These are phyloP conservation scores for Fusarium pilosicola DNA, from an alignment of 2,329 filamentous ascomycete genomes.

Conservation along the genomic window DNA sequence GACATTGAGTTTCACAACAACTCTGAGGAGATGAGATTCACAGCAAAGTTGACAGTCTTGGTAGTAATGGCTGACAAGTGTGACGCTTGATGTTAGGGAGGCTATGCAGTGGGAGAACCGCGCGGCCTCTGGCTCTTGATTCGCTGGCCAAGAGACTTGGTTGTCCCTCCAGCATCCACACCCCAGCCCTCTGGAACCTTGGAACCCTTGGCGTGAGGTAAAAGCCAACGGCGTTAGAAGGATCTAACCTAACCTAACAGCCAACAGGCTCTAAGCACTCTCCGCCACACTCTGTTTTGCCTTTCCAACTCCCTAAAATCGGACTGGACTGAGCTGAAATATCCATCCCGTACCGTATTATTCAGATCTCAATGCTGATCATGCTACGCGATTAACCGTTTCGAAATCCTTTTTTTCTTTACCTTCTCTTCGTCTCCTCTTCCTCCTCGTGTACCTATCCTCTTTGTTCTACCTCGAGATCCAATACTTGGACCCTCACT, in stretches of 20 bases:
- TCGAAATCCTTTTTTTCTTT: neutral
- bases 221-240: conserved; percentile 1
- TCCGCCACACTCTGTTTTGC: conserved; percentile 35
- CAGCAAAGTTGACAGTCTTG: neutral
- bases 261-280: neutral
- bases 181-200: conserved; percentile 16
- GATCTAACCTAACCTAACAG: neutral
- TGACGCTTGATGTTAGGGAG: conserved; percentile 11
- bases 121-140: conserved; percentile 28
- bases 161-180: conserved; percentile 32
- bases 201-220: conserved; percentile 20
- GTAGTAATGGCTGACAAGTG: neutral
- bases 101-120: conserved; percentile 31
- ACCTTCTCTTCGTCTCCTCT: neutral
- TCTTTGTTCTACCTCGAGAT: neutral
- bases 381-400: conserved; percentile 3
- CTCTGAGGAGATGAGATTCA: conserved; percentile 10
- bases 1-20: conserved; percentile 5
- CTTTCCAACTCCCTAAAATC: neutral
- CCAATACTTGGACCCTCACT: neutral
- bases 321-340: neutral
- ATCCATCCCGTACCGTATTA: conserved; percentile 1
- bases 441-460: neutral
- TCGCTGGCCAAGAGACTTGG: conserved; percentile 28
- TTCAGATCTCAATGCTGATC: conserved; percentile 19